Evolutionary conservation across 352 stramenopile species (phyloP).

Genomic region (Pythium oligandrum): DNA sequence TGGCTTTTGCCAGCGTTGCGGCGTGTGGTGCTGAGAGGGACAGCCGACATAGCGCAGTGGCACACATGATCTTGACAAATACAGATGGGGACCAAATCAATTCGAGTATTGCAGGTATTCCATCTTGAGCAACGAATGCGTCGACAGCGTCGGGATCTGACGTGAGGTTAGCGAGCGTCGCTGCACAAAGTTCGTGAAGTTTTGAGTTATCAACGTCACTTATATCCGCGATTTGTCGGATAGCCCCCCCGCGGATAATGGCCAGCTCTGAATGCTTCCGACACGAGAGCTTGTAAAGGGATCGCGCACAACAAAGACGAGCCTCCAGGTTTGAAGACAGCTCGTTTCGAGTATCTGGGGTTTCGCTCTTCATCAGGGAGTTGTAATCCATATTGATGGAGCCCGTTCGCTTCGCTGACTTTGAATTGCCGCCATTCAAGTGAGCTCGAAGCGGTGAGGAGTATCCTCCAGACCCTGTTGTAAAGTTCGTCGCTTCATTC

Average conservation of each 20-base stretch:
- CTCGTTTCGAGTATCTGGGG: background rate
- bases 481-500: no score
- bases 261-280: constrained; percentile 41
- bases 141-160: constrained; percentile 28
- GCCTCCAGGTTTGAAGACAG: constrained; percentile 43
- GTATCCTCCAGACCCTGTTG: no score
- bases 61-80: constrained; percentile 64
- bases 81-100: constrained; percentile 62
- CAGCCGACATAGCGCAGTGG: constrained; percentile 57
- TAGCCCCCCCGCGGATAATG: constrained; percentile 61
- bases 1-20: constrained; percentile 27
- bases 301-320: constrained; percentile 58
- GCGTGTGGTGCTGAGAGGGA: constrained; percentile 33
- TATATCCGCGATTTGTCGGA: constrained; percentile 65
- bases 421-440: no score
- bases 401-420: no score
- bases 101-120: constrained; percentile 59
- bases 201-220: constrained; percentile 56
- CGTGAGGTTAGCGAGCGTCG: constrained; percentile 63
- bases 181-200: constrained; percentile 55
- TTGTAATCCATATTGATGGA: no score
- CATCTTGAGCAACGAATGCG: constrained; percentile 49
- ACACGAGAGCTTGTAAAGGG: constrained; percentile 78
- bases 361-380: no score
- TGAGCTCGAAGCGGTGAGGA: no score